phyloP scores from a whole-genome alignment of 495 filamentous ascomycete genomes.

The Parmelia sp. region DNA sequence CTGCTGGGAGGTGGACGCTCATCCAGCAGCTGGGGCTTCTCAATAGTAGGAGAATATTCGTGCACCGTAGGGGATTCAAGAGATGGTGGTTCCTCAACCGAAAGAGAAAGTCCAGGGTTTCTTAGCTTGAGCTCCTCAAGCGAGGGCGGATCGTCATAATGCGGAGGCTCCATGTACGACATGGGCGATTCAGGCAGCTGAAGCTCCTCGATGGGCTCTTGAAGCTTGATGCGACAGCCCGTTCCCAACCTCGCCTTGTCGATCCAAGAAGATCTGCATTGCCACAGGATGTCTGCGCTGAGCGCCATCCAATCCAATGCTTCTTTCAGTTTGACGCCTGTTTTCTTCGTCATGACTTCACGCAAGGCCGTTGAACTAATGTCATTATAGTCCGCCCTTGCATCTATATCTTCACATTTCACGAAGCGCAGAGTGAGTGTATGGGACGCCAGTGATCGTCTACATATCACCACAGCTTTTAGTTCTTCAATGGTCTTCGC shows the following conservation, averaged over 20 bases:
- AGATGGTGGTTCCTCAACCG: background rate
- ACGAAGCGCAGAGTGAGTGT: conserved; percentile 1
- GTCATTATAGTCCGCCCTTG: background rate
- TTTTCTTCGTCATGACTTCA: background rate
- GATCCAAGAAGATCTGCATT: background rate
- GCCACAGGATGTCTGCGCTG: background rate
- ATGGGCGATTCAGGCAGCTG: background rate
- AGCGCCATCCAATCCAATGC: background rate
- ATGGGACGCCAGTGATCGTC: background rate
- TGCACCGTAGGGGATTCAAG: background rate
- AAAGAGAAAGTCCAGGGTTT: background rate
- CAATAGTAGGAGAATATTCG: background rate
- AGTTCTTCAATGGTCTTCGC: background rate
- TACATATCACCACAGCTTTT: background rate
- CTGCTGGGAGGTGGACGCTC: background rate
- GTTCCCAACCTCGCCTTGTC: background rate
- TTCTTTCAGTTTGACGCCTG: background rate
- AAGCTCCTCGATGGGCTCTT: background rate
- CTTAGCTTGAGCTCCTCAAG: background rate
- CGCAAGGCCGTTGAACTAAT: conserved; percentile 3
- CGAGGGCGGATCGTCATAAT: background rate
- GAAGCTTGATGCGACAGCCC: background rate
- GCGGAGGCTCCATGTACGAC: background rate
- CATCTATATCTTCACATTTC: background rate
- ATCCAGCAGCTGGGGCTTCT: background rate